Base-by-base conservation (phyloP, 2,329 filamentous ascomycete species). In the Phyllosticta citrichinensis region DNA sequence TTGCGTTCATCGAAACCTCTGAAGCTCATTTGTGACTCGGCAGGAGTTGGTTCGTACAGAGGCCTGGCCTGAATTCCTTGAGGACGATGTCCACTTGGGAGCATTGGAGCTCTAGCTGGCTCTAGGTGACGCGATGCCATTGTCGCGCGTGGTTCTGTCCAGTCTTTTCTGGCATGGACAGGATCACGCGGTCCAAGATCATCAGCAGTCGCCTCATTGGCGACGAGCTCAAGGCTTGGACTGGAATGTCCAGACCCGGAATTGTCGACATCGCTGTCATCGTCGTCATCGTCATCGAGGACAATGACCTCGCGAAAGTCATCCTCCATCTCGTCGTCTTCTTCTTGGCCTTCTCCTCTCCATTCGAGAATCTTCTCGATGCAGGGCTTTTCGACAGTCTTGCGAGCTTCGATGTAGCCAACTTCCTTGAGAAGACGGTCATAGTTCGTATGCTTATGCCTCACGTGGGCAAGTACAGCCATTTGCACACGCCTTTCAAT, bases 301-400 rank as follows among this genome's bases (percentile, higher is more conserved):
- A 86, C 80, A 65, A 87, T 85, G 62, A 85, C 81, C 70, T 87
- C 84, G 56, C 82, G 80, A 58, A 86, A 82, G 30, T 84, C 81
- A 65, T 86, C 83, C 67, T 86, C 83, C 22, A 85, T 74, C 58
- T 82, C 81, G 68, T 79, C 73, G 70, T 82, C 80, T 66, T 81
- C 77, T 10, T 47, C 52, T 11, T 52, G 19, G 24, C 56, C 52
- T 68, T 86, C 82, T 55, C 83, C 84, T 62, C 83, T 78, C 84
- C 84, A 87, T 68, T 83, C 79, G 58, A 83, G 79, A 53, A 87
- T 72, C 67, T 81, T 83, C 22, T 78, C 75, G 22, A 86, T 72
- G 55, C 79, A 82, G 5, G 75, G 72, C 57, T 80, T 78, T 69
- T 86, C 82, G 24, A 86, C 81, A 40, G 74, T 68, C 47, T 74